A percentile compares a stretch with the other conserved stretches of the same genome.
Conservation (phyloP, 1,284 basidiomycete species). For the Cutaneotrichosporon dermatis region DNA sequence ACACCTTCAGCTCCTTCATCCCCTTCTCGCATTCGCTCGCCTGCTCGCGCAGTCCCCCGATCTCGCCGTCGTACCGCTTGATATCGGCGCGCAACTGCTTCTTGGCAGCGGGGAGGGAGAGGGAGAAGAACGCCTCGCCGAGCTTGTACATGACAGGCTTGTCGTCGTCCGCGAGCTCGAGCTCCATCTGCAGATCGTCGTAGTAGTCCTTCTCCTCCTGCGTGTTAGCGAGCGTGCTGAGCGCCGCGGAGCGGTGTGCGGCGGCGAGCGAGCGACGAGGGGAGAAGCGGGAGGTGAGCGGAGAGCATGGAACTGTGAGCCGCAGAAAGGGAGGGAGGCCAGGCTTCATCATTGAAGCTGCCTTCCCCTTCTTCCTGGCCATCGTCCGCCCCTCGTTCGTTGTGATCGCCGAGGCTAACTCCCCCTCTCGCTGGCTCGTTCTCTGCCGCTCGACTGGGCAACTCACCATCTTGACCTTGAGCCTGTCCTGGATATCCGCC, state of each 20-base stretch:
- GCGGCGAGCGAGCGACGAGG: no score
- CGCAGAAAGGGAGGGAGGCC: no score
- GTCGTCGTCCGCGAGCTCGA: slow-evolving; percentile 79
- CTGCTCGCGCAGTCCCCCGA: slow-evolving; percentile 56
- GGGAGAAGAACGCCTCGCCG: slow-evolving; percentile 81
- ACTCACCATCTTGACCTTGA: slow-evolving; percentile 65
- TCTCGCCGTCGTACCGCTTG: slow-evolving; percentile 57
- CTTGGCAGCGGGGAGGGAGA: slow-evolving; percentile 67
- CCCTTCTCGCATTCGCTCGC: slow-evolving; percentile 70
- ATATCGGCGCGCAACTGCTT: slow-evolving; percentile 71
- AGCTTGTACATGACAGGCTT: slow-evolving; percentile 80
- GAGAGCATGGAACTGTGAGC: no score
- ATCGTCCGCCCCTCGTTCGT: no score
- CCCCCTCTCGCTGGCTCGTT: no score
- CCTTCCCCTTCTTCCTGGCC: no score
- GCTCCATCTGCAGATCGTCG: slow-evolving; percentile 79
- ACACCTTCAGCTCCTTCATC: slow-evolving; percentile 86
- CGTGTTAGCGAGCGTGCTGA: background rate
- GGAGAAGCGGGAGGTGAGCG: no score
- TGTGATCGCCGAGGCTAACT: no score
- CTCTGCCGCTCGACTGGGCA: background rate
- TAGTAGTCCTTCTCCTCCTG: slow-evolving; percentile 90
- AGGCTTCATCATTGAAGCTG: no score
- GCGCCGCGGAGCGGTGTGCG: no score
- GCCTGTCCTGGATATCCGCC: slow-evolving; percentile 65